phyloP scores from a whole-genome alignment of 2,329 filamentous ascomycete species.

The Penicillium decumbens region DNA sequence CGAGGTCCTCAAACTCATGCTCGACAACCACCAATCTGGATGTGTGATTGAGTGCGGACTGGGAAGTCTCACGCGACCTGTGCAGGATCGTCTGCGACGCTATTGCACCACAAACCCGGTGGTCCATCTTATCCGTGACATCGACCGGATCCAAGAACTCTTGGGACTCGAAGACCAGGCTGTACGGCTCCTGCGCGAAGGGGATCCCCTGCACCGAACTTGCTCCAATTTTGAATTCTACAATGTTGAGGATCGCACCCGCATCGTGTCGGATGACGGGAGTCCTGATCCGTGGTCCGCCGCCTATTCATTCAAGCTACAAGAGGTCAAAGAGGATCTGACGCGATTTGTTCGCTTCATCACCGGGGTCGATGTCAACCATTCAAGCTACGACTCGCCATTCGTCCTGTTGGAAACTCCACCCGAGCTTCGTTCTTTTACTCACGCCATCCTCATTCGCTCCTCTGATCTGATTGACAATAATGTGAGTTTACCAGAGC shows the following conservation, averaged over 20 bases:
- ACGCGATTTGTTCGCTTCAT: conserved; percentile 56
- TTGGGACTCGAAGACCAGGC: conserved; percentile 44
- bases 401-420: conserved; percentile 58
- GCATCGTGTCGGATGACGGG: conserved; percentile 26
- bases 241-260: conserved; percentile 46
- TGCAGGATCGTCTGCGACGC: conserved; percentile 39
- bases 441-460: conserved; percentile 39
- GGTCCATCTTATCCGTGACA: conserved; percentile 41
- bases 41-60: conserved; percentile 45
- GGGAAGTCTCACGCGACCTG: conserved; percentile 40
- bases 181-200: conserved; percentile 41
- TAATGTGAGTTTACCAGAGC: conserved; percentile 45
- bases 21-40: conserved; percentile 40
- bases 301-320: conserved; percentile 47
- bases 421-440: conserved; percentile 52
- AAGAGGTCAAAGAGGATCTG: conserved; percentile 57
- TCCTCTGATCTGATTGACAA: conserved; percentile 34
- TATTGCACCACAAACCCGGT: conserved; percentile 40
- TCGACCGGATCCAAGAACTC: conserved; percentile 38
- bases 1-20: conserved; percentile 41
- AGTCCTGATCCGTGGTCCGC: conserved; percentile 44
- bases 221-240: conserved; percentile 49
- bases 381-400: conserved; percentile 55
- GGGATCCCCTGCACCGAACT: conserved; percentile 44
- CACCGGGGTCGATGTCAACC: conserved; percentile 50